phyloP scores from a whole-genome alignment of 2,329 filamentous ascomycete species.

The Aspergillus ibericus region DNA sequence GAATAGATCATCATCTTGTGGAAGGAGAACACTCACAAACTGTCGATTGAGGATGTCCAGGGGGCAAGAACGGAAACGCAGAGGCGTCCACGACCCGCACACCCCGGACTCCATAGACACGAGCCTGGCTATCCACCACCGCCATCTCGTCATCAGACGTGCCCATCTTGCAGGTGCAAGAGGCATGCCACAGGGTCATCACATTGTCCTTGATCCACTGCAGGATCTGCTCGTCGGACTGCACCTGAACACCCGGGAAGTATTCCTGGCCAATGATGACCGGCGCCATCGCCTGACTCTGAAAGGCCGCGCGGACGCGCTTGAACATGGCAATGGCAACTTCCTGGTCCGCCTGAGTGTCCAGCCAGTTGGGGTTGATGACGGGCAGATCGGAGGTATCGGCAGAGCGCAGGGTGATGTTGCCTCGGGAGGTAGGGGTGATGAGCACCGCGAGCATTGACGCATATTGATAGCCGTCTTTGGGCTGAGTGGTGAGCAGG shows the following conservation, averaged over 20 bases:
- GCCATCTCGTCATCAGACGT: constrained; percentile 27
- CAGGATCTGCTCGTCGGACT: constrained; percentile 44
- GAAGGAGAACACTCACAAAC: constrained; percentile 32
- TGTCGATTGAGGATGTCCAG: constrained; percentile 40
- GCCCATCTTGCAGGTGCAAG: constrained; percentile 42
- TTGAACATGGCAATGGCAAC: constrained; percentile 46
- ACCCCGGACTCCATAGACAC: constrained; percentile 30
- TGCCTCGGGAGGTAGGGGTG: constrained; percentile 47
- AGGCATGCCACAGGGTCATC: constrained; percentile 35
- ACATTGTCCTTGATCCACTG: constrained; percentile 25
- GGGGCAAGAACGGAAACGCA: constrained; percentile 35
- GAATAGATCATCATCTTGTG: too few species aligned
- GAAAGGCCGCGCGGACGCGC: constrained; percentile 40
- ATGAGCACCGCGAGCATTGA: constrained; percentile 37
- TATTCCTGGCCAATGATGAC: constrained; percentile 36
- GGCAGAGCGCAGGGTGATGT: constrained; percentile 42
- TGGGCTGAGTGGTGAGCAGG: constrained; percentile 8
- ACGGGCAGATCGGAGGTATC: constrained; percentile 38
- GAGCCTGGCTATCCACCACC: constrained; percentile 33
- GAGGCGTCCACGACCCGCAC: constrained; percentile 39
- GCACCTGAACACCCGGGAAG: constrained; percentile 36
- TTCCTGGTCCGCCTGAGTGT: constrained; percentile 42
- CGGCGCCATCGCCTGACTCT: constrained; percentile 22
- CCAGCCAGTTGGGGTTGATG: constrained; percentile 50
- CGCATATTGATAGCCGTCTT: constrained; percentile 34